These are phyloP conservation scores for Nakaseomyces nivariensis DNA, from an alignment of 1,139 yeast genomes.

Conservation along the genomic window DNA sequence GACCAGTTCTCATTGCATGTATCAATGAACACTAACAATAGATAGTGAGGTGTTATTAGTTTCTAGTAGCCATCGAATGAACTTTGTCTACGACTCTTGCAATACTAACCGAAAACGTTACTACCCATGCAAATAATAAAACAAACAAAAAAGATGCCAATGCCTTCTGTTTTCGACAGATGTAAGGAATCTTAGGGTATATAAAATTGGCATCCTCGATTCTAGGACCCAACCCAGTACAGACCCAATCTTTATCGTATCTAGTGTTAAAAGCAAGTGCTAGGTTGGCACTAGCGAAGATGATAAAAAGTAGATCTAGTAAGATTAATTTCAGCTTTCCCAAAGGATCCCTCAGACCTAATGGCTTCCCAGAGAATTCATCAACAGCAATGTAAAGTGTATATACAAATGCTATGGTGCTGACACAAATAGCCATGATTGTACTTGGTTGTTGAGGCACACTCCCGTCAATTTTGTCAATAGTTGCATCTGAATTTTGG, in stretches of 20 bases:
- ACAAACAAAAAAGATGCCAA: conserved; percentile 71
- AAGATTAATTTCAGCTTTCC: conserved; percentile 69
- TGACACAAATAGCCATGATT: conserved; percentile 83
- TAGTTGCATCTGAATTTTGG: conserved; percentile 32
- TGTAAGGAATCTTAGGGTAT: conserved; percentile 30
- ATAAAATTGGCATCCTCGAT: conserved; percentile 6
- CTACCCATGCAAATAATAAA: conserved; percentile 71
- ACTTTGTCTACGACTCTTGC: conserved; percentile 76
- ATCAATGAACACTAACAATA: too few relatives aligned
- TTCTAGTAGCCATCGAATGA: not conserved
- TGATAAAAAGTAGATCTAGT: conserved; percentile 76
- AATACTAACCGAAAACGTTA: conserved; percentile 74
- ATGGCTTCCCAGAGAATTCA: conserved; percentile 84
- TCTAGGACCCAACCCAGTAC: conserved; percentile 32
- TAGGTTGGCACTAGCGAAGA: conserved; percentile 85
- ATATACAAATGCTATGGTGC: conserved; percentile 67
- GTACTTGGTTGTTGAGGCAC: conserved; percentile 79
- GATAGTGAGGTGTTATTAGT: not conserved
- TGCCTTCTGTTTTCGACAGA: conserved; percentile 75
- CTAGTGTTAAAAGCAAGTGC: conserved; percentile 79
- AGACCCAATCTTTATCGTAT: conserved; percentile 77
- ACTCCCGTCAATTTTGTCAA: conserved; percentile 27
- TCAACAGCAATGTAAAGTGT: conserved; percentile 76
- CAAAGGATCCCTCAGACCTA: conserved; percentile 63
- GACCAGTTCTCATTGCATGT: too few relatives aligned